Evolutionary conservation across 768 basidiomycete species (phyloP), one percentile per base, ranked within the genome.

Genomic region (Rhizopogon vulgaris): DNA sequence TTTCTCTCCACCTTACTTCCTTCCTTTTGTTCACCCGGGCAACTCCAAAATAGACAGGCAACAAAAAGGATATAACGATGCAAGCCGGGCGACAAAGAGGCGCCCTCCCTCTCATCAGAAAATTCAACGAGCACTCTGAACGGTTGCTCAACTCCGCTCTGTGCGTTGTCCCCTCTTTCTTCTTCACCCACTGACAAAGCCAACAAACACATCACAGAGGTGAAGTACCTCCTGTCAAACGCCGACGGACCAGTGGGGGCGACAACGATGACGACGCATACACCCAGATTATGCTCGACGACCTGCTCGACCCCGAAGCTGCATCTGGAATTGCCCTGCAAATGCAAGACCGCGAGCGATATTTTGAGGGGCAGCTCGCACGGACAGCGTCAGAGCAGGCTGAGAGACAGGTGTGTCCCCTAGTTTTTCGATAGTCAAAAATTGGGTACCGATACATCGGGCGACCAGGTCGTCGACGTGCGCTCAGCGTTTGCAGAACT

Each of bases 51-150:
- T 57, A 96, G 91, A 89, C 89, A 2, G 90, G 91, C 17, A 95
- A 95, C 59, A 82, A 85, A 57, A 84, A 79, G 65, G 96, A 99
- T 60, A 64, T 90, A 22, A 98, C 96, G 1, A 99, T 98, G 96
- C 91, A 91, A 65, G 84, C 95, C 12, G 96, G 96, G 14, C 80
- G 86, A 61, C 89, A 96, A 66, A 78, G 84, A 46, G 87, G 85
- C 34, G 88, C 90, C 11, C 69, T 99, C 22, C 96, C 96, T 0
- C 77, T 98, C 42, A 98, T 99, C 57, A 79, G 95, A 45, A 90
- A 94, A 64, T 98, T 99, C 71, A 99, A 98, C 61, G 93, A 97
- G 62, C 96, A 99, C 67, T 96, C 93, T 0, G 92, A 95, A 59
- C 73, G 93, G 58, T 72, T 97, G 9, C 72, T 98, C 12, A 85